Evolutionary conservation across 2,329 filamentous ascomycete genomes (phyloP).

Genomic region (Coniochaeta hoffmannii): DNA sequence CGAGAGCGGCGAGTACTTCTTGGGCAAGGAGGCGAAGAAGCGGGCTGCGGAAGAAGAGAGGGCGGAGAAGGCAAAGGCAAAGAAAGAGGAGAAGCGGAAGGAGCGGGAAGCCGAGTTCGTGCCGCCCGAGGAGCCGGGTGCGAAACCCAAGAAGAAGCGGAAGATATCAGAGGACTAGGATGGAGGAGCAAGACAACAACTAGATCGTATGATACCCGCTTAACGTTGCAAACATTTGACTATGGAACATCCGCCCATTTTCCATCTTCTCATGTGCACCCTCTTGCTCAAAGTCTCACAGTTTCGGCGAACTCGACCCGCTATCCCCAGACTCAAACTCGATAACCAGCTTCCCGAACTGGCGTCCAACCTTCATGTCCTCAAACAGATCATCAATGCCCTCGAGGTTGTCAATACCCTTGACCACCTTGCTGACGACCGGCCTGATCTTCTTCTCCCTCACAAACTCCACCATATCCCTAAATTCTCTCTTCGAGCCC

Average conservation of each 20-base stretch:
- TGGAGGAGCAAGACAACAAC: background rate
- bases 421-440: conserved; percentile 66
- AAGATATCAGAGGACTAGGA: conserved; percentile 31
- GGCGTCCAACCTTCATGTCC: conserved; percentile 76
- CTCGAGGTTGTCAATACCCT: conserved; percentile 67
- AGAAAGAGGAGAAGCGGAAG: conserved; percentile 81
- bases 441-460: conserved; percentile 64
- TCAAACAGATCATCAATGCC: conserved; percentile 78
- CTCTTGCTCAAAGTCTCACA: conserved; percentile 18
- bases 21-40: conserved; percentile 89
- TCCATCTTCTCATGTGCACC: background rate
- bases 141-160: conserved; percentile 58
- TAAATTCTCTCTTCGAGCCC: conserved; percentile 84
- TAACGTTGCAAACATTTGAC: background rate
- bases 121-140: conserved; percentile 69
- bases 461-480: conserved; percentile 85
- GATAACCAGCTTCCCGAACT: conserved; percentile 91
- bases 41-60: conserved; percentile 71
- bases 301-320: conserved; percentile 22
- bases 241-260: background rate
- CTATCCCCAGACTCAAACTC: conserved; percentile 41
- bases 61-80: conserved; percentile 75
- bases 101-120: conserved; percentile 82
- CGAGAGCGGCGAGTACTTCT: conserved; percentile 94
- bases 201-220: conserved; percentile 2